Evolutionary conservation across 495 filamentous ascomycete species (phyloP).

Genomic region (Opeltia flavorubescens): DNA sequence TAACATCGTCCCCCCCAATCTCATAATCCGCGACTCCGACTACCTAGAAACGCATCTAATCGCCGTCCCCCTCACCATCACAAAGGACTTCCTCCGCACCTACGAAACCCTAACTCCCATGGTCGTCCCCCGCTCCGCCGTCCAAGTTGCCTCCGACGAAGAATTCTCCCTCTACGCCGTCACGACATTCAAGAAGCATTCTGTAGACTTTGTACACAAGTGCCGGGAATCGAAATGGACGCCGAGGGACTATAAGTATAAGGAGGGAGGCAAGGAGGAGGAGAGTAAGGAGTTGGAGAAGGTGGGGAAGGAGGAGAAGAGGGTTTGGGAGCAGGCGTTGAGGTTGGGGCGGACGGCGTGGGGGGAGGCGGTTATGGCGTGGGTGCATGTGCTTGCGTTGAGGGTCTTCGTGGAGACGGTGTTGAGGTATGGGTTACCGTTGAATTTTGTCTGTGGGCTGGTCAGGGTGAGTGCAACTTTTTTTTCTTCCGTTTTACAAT

Average conservation of each 20-base stretch:
- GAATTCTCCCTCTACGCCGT: constrained; percentile 84
- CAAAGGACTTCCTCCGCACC: constrained; percentile 73
- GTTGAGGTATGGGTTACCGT: constrained; percentile 77
- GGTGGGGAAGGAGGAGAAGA: constrained; percentile 65
- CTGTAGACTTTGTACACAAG: constrained; percentile 74
- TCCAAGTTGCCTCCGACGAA: constrained; percentile 62
- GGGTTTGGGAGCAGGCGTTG: constrained; percentile 83
- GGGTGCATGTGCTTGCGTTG: constrained; percentile 80
- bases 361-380: constrained; percentile 89
- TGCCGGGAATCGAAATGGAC: constrained; percentile 85
- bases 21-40: constrained; percentile 78
- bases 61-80: constrained; percentile 60
- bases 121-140: constrained; percentile 81
- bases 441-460: constrained; percentile 73
- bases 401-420: constrained; percentile 96
- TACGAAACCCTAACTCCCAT: constrained; percentile 78
- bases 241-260: constrained; percentile 84
- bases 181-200: constrained; percentile 83
- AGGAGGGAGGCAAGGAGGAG: constrained; percentile 74
- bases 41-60: constrained; percentile 92
- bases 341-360: constrained; percentile 73
- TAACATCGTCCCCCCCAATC: constrained; percentile 63
- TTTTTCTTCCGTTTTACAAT: constrained; percentile 1
- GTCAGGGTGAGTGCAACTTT: constrained; percentile 51
- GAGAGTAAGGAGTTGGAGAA: constrained; percentile 73